Evolutionary conservation across 176 grass and related monocot species (phyloP), one percentile per base, ranked within the genome.

Genomic region (Alopecurus myosuroides): DNA sequence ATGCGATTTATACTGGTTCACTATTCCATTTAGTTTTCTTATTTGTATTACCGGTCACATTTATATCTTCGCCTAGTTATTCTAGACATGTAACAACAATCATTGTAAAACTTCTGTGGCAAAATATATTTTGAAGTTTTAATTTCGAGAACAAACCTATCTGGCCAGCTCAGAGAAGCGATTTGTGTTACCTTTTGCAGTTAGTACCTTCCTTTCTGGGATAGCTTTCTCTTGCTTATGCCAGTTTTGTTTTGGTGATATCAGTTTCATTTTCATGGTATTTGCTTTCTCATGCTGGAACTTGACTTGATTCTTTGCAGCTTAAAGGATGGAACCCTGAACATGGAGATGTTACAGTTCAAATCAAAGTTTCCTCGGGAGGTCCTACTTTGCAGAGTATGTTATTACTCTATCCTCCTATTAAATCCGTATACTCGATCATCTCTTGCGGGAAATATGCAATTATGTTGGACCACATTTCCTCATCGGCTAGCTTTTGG

Each of bases 371-470:
- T 98, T 90, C 96, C 96, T 73, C 93, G 89, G 46, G 96, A 98
- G 89, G 74, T 98, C 71, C 88, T 98, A 60, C 91, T 98, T 76
- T 98, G 96, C 84, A 89, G 96, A 94, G 96, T 98, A 98, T 87
- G 84, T 40, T 63, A 45, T 30, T 41, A 53, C 78, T 55, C 25
- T 20, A 26, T 45, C 51, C 7, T 73, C 26, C 31, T 51, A 51
- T 76, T 45, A 78, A 65, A 6, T 61, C 39, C 1, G 58, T 3
- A 1, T 71, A 36, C 64, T 53, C n/a, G 1, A 22, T 50, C 5
- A 58, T 81, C 69, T 31, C 15, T 25, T 41, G 9, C 22, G n/a
- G 7, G 46, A 77, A 52, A 62, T 29, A 57, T 76, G 22, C 30
- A 62, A 53, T 11, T 35, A 75, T 68, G 30, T 22, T 74, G 44